phyloP scores from a whole-genome alignment of 176 grass and related monocot genomes.

The Oropetium thomaeum region DNA sequence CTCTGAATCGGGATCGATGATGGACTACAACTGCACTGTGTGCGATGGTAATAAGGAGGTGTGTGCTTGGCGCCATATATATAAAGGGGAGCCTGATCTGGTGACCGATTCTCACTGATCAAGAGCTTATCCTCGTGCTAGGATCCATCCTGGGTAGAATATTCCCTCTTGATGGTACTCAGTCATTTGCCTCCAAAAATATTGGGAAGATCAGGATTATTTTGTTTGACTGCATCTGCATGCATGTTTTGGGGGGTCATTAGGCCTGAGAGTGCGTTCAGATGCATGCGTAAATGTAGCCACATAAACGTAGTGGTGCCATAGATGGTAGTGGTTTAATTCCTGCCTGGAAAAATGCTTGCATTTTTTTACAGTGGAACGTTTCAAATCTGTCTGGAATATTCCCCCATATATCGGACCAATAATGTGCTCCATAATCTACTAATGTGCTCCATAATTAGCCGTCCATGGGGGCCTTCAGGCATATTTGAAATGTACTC shows the following conservation, averaged over 20 bases:
- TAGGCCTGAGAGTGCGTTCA: background rate
- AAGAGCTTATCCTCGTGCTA: background rate
- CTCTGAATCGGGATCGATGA: too few species aligned
- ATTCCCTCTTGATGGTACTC: background rate
- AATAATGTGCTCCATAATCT: too few species aligned
- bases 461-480: too few species aligned
- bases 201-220: background rate
- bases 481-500: too few species aligned
- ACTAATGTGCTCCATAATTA: too few species aligned
- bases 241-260: background rate
- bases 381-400: background rate
- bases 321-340: background rate
- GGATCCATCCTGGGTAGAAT: background rate
- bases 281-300: background rate
- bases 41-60: background rate
- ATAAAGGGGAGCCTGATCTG: too few species aligned
- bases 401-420: too few species aligned
- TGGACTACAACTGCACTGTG: background rate
- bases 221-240: background rate
- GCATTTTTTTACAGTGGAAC: background rate
- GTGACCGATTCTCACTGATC: too few species aligned
- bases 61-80: background rate
- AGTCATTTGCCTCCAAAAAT: background rate
- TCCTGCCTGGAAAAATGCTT: background rate
- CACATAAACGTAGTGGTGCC: background rate